Base-by-base conservation (phyloP, 106 monocot species). In the Xerophyta viscosa region DNA sequence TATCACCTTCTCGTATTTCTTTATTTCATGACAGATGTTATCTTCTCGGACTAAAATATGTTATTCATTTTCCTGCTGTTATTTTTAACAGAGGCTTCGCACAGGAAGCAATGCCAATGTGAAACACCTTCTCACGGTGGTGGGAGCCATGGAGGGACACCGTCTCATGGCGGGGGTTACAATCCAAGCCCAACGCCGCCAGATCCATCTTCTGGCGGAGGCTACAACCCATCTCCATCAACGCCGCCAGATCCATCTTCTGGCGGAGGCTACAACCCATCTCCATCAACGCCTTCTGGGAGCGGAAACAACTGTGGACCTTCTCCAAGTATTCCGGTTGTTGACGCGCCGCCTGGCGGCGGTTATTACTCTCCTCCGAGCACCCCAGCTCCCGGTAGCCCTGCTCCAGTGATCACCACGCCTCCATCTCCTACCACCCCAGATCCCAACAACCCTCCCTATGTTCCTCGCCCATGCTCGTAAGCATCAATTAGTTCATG, bases 391-490 rank as follows among this genome's bases (percentile, higher is more conserved):
- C 37, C 37, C 14, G 61, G 70, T 4, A 26, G 36, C 3, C 64
- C 78, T 23, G 73, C 78, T 3, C 77, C 77, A 0, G 52, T 61
- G 1, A 21, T 62, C 33, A 58, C 64, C 8, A 31, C 69, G 21
- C 69, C 80, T 6, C 54, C 74, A 0, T 37, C 74, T 9, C 58
- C 69, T 9, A 26, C 31, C 31, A 41, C n/a, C n/a, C n/a, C 64
- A 14, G 57, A 62, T 45, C 70, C 70, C 5, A 53, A 39, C 57
- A 61, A 21, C 21, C 63, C 72, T n/a, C 70, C 66, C 5, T 58
- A 70, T 56, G 37, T 67, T 28, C 51, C 68, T 6, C 71, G 64
- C 27, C 71, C 76, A 24, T 79, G 75, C 84, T 46, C 64, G 84
- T 79, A 69, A 76, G 56, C 13, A 39, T 39, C 39, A 1, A 10